Conservation (phyloP, 1,284 basidiomycete genomes). For the Marasmius sp. region DNA sequence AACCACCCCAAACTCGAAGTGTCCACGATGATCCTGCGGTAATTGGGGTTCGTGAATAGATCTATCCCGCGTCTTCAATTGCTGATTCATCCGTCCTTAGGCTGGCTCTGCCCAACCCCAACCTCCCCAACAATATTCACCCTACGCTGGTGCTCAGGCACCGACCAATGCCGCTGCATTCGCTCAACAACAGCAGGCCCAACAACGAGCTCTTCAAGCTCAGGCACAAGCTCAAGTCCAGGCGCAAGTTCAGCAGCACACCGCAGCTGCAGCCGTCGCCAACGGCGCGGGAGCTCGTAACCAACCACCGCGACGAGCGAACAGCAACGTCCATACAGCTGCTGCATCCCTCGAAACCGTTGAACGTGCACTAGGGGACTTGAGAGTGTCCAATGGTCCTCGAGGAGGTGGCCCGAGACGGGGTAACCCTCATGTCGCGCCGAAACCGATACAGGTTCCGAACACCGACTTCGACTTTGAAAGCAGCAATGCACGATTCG, state of each 20-base stretch:
- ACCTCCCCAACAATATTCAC: constrained; percentile 23
- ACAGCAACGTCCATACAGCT: constrained; percentile 47
- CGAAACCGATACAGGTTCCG: constrained; percentile 55
- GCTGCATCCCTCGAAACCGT: constrained; percentile 76
- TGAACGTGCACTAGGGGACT: constrained; percentile 75
- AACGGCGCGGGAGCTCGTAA: constrained; percentile 1
- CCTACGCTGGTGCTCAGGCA: constrained; percentile 6
- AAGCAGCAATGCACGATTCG: constrained; percentile 71
- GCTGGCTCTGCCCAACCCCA: constrained; percentile 15
- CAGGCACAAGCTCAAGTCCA: neutral
- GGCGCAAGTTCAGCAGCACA: constrained; percentile 2
- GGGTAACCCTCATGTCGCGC: constrained; percentile 19
- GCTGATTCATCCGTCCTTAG: constrained; percentile 37
- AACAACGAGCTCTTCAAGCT: constrained; percentile 21
- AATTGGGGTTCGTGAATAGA: constrained; percentile 55
- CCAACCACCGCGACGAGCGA: constrained; percentile 13
- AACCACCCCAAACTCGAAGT: constrained; percentile 55
- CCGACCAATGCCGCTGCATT: constrained; percentile 16
- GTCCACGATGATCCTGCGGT: constrained; percentile 80
- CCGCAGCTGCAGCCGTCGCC: constrained; percentile 3
- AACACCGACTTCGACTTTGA: constrained; percentile 77
- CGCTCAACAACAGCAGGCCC: constrained; percentile 24
- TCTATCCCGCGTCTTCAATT: constrained; percentile 49
- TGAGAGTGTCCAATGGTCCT: constrained; percentile 55
- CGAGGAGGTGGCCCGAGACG: constrained; percentile 34